Conservation (phyloP, 2,329 filamentous ascomycete genomes). For the Fusarium transvaalense region DNA sequence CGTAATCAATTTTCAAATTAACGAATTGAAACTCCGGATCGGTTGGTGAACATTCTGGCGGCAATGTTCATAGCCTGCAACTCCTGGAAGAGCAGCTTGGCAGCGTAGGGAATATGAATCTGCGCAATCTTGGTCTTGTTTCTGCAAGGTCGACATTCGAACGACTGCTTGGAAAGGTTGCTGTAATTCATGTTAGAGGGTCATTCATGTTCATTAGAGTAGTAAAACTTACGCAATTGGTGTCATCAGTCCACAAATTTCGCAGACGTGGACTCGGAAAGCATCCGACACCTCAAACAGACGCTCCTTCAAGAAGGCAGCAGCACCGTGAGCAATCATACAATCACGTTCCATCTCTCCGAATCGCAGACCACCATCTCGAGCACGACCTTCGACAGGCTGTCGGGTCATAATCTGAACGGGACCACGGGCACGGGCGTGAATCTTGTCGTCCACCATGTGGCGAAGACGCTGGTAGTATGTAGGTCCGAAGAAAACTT, state of each 20-base stretch:
- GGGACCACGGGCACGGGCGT: constrained; percentile 95
- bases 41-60: constrained; percentile 93
- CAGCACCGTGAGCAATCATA: constrained; percentile 99
- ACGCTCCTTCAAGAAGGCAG: constrained; percentile 96
- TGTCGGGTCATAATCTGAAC: constrained; percentile 98
- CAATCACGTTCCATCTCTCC: constrained; percentile 99
- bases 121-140: constrained; percentile 99
- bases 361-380: constrained; percentile 98
- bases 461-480: constrained; percentile 99
- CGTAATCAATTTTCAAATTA: constrained; percentile 56
- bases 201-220: not conserved
- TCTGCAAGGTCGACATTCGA: constrained; percentile 97
- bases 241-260: constrained; percentile 99
- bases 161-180: constrained; percentile 93
- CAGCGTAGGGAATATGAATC: constrained; percentile 96
- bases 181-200: constrained; percentile 63
- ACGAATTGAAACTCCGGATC: constrained; percentile 79
- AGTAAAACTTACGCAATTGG: constrained; percentile 89
- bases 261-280: constrained; percentile 97
- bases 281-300: constrained; percentile 98
- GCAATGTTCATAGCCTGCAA: constrained; percentile 98
- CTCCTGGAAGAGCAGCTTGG: constrained; percentile 98
- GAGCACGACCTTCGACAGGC: constrained; percentile 96
- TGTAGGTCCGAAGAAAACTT: constrained; percentile 96
- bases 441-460: constrained; percentile 99